Conservation (phyloP, 345 rosid genomes). For the Limnanthes douglasii region DNA sequence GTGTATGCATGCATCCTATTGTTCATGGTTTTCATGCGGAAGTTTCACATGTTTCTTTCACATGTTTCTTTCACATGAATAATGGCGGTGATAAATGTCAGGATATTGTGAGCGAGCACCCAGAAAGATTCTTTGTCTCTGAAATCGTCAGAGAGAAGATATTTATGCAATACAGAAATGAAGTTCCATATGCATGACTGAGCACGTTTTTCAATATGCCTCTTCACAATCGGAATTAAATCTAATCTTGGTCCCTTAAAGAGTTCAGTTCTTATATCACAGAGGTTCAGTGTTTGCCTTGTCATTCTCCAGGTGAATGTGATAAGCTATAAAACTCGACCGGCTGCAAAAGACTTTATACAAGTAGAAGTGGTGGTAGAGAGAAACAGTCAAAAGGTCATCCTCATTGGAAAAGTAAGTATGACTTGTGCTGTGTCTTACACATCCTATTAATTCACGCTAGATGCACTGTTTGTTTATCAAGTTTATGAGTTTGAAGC, state of each 20-base stretch:
- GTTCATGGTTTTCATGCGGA: too few relatives aligned
- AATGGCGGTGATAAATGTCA: slow-evolving; percentile 28
- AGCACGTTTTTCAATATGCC: too few relatives aligned
- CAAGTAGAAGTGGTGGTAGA: slow-evolving; percentile 93
- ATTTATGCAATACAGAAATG: slow-evolving; percentile 76
- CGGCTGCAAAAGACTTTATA: slow-evolving; percentile 75
- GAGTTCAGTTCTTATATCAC: background rate
- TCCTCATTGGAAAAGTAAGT: slow-evolving; percentile 83
- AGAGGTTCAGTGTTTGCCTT: background rate
- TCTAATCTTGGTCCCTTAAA: background rate
- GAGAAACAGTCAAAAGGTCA: slow-evolving; percentile 84
- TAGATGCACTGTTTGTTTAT: too few relatives aligned
- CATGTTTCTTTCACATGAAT: too few relatives aligned
- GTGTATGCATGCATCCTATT: too few relatives aligned
- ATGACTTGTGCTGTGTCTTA: too few relatives aligned
- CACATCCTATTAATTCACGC: too few relatives aligned
- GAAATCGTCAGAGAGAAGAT: slow-evolving; percentile 97
- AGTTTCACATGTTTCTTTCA: too few relatives aligned
- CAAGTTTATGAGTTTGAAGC: too few relatives aligned
- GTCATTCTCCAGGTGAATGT: slow-evolving; percentile 64
- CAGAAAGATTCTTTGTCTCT: slow-evolving; percentile 89
- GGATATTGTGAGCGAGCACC: slow-evolving; percentile 97
- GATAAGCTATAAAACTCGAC: slow-evolving; percentile 69
- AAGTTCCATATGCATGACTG: slow-evolving; percentile 94
- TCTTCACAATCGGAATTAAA: background rate